phyloP scores from a whole-genome alignment of 139 green algal species.

The Marvania coccoides region DNA sequence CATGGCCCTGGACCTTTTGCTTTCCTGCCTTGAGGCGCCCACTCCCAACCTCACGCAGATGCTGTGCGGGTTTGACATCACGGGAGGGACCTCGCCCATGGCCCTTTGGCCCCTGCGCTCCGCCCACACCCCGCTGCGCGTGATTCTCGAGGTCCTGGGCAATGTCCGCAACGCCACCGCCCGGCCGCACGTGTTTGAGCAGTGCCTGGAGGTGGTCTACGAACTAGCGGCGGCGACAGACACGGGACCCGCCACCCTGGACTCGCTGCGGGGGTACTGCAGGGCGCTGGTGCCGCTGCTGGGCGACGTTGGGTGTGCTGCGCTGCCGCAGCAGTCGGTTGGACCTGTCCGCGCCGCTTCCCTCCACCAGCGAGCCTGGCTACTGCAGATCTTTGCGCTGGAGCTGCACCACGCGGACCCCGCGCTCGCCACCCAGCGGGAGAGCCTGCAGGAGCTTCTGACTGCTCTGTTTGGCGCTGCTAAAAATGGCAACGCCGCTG shows the following conservation, averaged over 20 bases:
- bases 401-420: constrained; percentile 33
- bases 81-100: constrained; percentile 5
- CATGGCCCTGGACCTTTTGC: constrained; percentile 34
- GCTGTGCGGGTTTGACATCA: constrained; percentile 69
- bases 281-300: constrained; percentile 14
- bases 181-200: constrained; percentile 43
- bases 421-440: constrained; percentile 14
- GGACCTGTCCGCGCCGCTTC: not conserved
- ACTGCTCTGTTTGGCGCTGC: constrained; percentile 20
- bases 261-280: constrained; percentile 20
- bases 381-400: constrained; percentile 41
- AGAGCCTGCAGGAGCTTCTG: constrained; percentile 23
- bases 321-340: constrained; percentile 1
- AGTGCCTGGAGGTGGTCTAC: constrained; percentile 53
- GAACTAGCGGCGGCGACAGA: constrained; percentile 21
- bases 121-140: constrained; percentile 38
- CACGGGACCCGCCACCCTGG: constrained; percentile 19
- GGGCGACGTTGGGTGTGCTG: constrained; percentile 5
- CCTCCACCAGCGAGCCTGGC: constrained; percentile 40
- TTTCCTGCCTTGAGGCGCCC: constrained; percentile 17
- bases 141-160: constrained; percentile 34
- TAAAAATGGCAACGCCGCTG: not conserved
- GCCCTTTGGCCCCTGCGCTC: not conserved
- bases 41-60: constrained; percentile 63
- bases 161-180: not conserved